A percentile compares a stretch with the other conserved stretches of the same genome.
Conservation (phyloP, 2,329 filamentous ascomycete species). For the Ceratocystis lukuohia region DNA sequence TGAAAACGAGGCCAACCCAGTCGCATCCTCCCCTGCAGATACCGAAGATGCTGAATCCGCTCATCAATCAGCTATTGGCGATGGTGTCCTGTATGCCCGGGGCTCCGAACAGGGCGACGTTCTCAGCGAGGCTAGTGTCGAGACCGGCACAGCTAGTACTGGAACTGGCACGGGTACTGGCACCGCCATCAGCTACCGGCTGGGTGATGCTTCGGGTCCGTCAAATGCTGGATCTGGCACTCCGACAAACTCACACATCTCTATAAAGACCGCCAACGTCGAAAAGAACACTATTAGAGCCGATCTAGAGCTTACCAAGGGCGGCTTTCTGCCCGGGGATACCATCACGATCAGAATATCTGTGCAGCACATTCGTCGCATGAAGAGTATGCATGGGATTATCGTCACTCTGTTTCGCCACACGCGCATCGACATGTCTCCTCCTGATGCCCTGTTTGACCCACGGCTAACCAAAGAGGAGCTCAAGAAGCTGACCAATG, state of each 20-base stretch:
- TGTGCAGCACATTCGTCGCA: constrained; percentile 74
- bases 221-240: constrained; percentile 14
- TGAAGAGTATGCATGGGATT: constrained; percentile 84
- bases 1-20: constrained; percentile 19
- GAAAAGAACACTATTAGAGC: constrained; percentile 72
- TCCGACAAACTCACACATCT: constrained; percentile 11
- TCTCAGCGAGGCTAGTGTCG: constrained; percentile 56
- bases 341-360: constrained; percentile 64
- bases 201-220: not conserved
- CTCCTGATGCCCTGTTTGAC: constrained; percentile 38
- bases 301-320: constrained; percentile 67
- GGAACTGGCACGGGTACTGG: constrained; percentile 19
- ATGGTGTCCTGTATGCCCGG: constrained; percentile 29
- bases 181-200: constrained; percentile 11
- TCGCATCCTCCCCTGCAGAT: constrained; percentile 25
- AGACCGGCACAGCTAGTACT: constrained; percentile 36
- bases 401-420: constrained; percentile 87
- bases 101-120: constrained; percentile 33
- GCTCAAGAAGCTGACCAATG: constrained; percentile 57
- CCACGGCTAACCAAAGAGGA: constrained; percentile 44
- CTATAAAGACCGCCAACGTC: constrained; percentile 24
- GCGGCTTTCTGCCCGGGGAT: constrained; percentile 78
- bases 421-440: constrained; percentile 71
- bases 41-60: constrained; percentile 21
- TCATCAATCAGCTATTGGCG: constrained; percentile 30